Conservation (phyloP, 139 green algal genomes). For the Desmodesmus armatus region DNA sequence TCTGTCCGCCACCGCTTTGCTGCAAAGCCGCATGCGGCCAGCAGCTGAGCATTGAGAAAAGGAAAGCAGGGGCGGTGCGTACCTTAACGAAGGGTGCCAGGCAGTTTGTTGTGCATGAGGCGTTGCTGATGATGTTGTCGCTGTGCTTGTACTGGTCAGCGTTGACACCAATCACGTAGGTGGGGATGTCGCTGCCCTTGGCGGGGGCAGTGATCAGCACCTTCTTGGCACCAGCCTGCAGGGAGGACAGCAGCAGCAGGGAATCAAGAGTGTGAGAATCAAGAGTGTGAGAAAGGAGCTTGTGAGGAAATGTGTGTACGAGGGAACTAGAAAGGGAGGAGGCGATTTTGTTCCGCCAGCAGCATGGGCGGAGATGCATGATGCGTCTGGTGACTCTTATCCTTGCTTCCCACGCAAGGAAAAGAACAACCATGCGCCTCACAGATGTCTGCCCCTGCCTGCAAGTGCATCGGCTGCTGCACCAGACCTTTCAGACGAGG, state of each 20-base stretch:
- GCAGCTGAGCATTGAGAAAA: background rate
- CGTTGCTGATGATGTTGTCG: constrained; percentile 96
- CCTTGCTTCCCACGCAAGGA: too few relatives aligned
- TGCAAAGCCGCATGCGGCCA: background rate
- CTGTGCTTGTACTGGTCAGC: constrained; percentile 90
- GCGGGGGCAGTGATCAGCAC: constrained; percentile 99
- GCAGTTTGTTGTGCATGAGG: constrained; percentile 99
- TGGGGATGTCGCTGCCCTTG: constrained; percentile 98
- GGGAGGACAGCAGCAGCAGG: background rate
- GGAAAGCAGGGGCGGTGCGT: background rate
- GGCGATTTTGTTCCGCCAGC: too few relatives aligned
- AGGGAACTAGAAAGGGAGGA: background rate
- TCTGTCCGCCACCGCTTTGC: too few relatives aligned
- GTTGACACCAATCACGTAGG: constrained; percentile 99
- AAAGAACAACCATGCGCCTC: too few relatives aligned
- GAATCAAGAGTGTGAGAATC: background rate
- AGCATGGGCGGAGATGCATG: too few relatives aligned
- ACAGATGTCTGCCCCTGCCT: too few relatives aligned
- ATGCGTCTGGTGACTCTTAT: too few relatives aligned
- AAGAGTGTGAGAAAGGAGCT: background rate
- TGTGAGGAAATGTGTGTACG: background rate
- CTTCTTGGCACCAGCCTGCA: constrained; percentile 97
- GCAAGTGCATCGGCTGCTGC: too few relatives aligned
- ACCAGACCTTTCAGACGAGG: too few relatives aligned
- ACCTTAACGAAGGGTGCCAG: constrained; percentile 99